phyloP scores from a whole-genome alignment of 129 eudicot species.

The Gnaphalium uliginosum region DNA sequence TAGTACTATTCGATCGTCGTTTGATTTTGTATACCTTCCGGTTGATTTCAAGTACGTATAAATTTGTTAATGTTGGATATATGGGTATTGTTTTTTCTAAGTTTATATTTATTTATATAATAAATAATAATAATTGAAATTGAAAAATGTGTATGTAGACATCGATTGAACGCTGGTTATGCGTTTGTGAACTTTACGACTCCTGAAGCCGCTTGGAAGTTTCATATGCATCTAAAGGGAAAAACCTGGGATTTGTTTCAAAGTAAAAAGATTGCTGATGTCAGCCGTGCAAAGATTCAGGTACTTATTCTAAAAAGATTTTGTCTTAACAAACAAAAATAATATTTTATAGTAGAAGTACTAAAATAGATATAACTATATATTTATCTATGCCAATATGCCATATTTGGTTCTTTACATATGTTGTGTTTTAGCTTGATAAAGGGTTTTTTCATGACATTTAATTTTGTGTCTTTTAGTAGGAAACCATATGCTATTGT shows the following conservation, averaged over 20 bases:
- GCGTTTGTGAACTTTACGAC: conserved; percentile 39
- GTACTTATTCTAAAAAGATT: neutral
- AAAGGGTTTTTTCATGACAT: too few species aligned
- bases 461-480: too few species aligned
- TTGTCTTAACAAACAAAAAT: neutral
- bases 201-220: conserved; percentile 34
- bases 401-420: too few species aligned
- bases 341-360: neutral
- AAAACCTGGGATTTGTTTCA: conserved; percentile 27
- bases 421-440: too few species aligned
- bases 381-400: too few species aligned
- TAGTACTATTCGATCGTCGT: neutral
- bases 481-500: too few species aligned
- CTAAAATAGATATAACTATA: too few species aligned
- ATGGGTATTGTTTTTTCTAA: too few species aligned
- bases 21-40: conserved; percentile 38
- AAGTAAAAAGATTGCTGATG: conserved; percentile 36
- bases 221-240: conserved; percentile 13
- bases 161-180: conserved; percentile 32
- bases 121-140: too few species aligned
- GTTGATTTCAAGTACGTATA: conserved; percentile 34
- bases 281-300: conserved; percentile 34
- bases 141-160: conserved; percentile 11
- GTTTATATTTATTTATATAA: too few species aligned
- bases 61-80: neutral